Conservation (phyloP, 1,284 basidiomycete species). For the Ustilago nuda region DNA sequence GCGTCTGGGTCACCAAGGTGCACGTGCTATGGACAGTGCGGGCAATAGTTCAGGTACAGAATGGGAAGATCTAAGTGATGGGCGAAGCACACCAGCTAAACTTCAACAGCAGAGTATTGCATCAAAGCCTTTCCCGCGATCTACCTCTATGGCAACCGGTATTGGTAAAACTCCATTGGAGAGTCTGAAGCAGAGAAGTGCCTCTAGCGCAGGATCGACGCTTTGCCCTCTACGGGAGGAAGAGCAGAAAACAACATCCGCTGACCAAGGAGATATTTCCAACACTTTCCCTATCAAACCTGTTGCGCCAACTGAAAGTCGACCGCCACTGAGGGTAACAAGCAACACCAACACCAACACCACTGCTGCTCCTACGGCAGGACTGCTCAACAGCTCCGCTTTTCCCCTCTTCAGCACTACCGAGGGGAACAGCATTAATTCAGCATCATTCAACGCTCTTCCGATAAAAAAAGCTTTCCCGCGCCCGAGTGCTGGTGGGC, state of each 20-base stretch:
- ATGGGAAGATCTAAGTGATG: conserved; percentile 42
- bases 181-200: conserved; percentile 11
- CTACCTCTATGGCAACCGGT: conserved; percentile 8
- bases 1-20: conserved; percentile 65
- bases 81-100: conserved; percentile 25
- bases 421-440: conserved; percentile 12
- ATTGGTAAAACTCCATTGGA: neutral
- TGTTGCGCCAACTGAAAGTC: neutral
- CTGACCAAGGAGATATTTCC: conserved; percentile 34
- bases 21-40: conserved; percentile 2
- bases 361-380: neutral
- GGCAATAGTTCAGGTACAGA: conserved; percentile 35
- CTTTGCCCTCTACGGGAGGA: conserved; percentile 28
- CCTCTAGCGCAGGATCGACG: conserved; percentile 3
- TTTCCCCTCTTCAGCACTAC: neutral
- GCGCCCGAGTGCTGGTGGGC: conserved; percentile 39
- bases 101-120: conserved; percentile 7
- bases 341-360: conserved; percentile 20
- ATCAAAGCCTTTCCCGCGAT: conserved; percentile 18
- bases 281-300: conserved; percentile 14
- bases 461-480: conserved; percentile 43
- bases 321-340: conserved; percentile 19
- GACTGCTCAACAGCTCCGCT: conserved; percentile 7
- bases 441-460: conserved; percentile 1
- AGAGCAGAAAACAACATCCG: neutral